Evolutionary conservation across 495 filamentous ascomycete species (phyloP), one percentile per base, ranked within the genome.

Genomic region (Lasiosphaeria hispida): DNA sequence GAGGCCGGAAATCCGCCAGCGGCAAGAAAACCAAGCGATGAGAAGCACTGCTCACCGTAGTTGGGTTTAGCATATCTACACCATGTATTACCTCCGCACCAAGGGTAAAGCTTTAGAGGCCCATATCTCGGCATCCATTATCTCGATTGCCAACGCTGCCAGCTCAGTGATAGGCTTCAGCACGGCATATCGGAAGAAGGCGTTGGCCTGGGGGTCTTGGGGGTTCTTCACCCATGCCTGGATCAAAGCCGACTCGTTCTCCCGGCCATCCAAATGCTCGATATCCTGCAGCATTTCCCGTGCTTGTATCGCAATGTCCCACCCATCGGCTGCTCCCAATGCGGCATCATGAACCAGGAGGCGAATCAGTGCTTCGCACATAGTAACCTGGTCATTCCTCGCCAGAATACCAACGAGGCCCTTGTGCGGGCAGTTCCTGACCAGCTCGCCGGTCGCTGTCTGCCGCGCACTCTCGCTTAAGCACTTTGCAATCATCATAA

Each of bases 341-440:
- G 64, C 62, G 7, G 57, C 67, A 14, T 72, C 67, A 34, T 70
- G 61, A 4, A 74, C 33, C 9, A 71, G 61, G 9, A 77, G 59
- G 3, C 64, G 63, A 17, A 79, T 55, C 10, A 77, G 39, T 9
- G 58, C 59, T 48, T 79, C 72, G 60, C 72, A 75, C 41, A 80
- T 63, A n/a, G 69, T 73, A 10, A 69, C 64, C 34, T 75, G 75
- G 35, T 79, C 75, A 10, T 62, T 68, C 33, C 59, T 63, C 2
- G 54, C 54, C 19, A 77, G 36, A 2, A 62, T 52, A 2, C 65
- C 61, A 8, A 65, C 58, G 3, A 76, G 42, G 17, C 57, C 57
- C 49, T 71, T 59, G 35, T 60, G 53, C 19, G 60, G 35, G 56
- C 61, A 62, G 19, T 35, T 42, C 6, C 58, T 53, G 1, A 64